phyloP scores from a whole-genome alignment of 2,329 filamentous ascomycete genomes.

The Colletotrichum theobromicola region DNA sequence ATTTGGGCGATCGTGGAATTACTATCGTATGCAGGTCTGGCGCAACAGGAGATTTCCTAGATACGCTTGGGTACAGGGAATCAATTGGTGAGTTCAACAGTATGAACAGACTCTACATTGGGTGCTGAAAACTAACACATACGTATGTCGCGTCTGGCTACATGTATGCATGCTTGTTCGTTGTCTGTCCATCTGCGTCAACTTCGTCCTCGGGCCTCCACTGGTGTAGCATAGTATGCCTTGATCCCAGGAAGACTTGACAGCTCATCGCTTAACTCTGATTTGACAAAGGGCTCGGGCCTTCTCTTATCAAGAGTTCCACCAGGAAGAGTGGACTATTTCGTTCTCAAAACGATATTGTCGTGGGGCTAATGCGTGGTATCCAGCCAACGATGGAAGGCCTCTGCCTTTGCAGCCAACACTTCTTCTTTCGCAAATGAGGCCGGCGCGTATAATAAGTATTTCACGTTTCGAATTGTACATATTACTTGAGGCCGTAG shows the following conservation, averaged over 20 bases:
- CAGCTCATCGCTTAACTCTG: not conserved
- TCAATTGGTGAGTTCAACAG: not conserved
- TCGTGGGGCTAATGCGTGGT: constrained; percentile 38
- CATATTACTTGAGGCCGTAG: constrained; percentile 29
- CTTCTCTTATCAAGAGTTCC: constrained; percentile 21
- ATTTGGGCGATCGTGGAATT: too few species aligned
- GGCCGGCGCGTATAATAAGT: constrained; percentile 38
- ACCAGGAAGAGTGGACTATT: constrained; percentile 20
- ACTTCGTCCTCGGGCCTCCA: not conserved
- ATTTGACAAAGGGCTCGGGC: not conserved
- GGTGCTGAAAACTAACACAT: not conserved
- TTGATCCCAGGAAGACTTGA: not conserved
- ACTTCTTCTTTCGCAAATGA: constrained; percentile 35
- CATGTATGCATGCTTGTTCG: not conserved
- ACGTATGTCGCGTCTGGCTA: not conserved
- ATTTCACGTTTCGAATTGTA: constrained; percentile 38
- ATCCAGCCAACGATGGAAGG: constrained; percentile 27
- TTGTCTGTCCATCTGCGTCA: not conserved
- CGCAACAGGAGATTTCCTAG: not conserved
- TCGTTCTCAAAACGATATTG: constrained; percentile 37
- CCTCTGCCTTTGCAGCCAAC: constrained; percentile 16
- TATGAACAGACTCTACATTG: not conserved
- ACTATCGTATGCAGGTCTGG: not conserved
- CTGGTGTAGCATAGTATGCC: not conserved
- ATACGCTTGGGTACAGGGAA: not conserved